Conservation (phyloP, 495 filamentous ascomycete genomes). For the Beverwykella pulmonaria region DNA sequence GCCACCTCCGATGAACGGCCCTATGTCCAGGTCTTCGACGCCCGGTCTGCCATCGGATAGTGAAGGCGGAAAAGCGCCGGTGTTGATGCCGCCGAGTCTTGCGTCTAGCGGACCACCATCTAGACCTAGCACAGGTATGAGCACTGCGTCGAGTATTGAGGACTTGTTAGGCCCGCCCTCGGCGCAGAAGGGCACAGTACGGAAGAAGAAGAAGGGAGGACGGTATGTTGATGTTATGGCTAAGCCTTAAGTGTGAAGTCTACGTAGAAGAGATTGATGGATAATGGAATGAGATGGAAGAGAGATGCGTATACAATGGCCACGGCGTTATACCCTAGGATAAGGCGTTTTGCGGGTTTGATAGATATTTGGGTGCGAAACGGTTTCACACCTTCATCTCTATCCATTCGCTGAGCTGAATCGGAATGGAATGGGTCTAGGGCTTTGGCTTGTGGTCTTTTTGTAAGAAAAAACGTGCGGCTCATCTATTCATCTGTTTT, state of each 20-base stretch:
- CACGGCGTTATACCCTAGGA: background rate
- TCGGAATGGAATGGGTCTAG: background rate
- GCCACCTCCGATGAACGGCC: constrained; percentile 32
- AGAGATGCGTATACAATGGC: background rate
- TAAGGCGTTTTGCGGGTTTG: background rate
- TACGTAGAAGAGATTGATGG: background rate
- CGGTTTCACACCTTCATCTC: background rate
- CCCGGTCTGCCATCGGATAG: constrained; percentile 28
- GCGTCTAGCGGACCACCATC: constrained; percentile 34
- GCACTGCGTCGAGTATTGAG: constrained; percentile 81
- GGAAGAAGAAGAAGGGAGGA: constrained; percentile 76
- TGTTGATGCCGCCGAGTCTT: constrained; percentile 27
- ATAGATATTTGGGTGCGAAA: background rate
- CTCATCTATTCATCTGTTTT: too few species aligned
- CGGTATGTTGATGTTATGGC: constrained; percentile 93
- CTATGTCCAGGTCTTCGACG: constrained; percentile 22
- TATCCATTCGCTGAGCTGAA: background rate
- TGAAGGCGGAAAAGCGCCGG: constrained; percentile 22
- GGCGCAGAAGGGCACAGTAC: constrained; percentile 68
- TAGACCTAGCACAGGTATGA: constrained; percentile 60
- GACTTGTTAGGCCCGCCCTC: constrained; percentile 74
- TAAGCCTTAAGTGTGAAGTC: background rate
- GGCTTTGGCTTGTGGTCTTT: background rate
- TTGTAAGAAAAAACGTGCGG: background rate
- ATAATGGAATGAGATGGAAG: background rate